These are phyloP conservation scores for Aphanomyces invadans DNA, from an alignment of 352 stramenopile species.

Conservation along the genomic window DNA sequence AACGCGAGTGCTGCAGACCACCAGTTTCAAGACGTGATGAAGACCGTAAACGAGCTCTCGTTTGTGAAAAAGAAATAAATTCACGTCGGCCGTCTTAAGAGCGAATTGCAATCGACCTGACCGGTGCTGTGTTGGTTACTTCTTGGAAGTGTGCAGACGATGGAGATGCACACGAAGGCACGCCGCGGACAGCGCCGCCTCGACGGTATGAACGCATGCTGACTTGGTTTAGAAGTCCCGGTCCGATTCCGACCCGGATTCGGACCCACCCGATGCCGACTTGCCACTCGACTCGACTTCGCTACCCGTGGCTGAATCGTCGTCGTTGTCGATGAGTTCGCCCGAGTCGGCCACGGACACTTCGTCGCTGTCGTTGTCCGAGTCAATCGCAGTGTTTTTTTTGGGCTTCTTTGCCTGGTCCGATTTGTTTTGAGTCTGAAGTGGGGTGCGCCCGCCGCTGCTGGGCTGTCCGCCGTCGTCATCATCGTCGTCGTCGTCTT, in stretches of 20 bases:
- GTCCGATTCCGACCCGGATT: conserved; percentile 69
- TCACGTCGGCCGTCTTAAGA: no score
- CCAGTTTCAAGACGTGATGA: conserved; percentile 12
- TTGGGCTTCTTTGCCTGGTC: neutral
- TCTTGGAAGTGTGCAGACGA: no score
- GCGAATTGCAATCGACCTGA: no score
- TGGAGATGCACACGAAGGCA: no score
- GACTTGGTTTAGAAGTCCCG: conserved; percentile 81
- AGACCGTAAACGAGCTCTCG: conserved; percentile 11
- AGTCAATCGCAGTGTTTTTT: neutral
- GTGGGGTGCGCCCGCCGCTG: neutral
- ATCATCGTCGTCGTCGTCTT: conserved; percentile 29
- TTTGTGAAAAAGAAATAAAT: conserved; percentile 14
- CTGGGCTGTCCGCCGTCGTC: conserved; percentile 29
- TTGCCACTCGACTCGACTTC: conserved; percentile 28
- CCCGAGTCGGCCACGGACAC: conserved; percentile 76
- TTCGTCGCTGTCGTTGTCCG: conserved; percentile 52
- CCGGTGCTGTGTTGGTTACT: no score
- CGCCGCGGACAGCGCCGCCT: no score
- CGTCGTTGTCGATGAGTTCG: conserved; percentile 78
- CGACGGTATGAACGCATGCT: no score
- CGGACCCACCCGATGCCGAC: conserved; percentile 41
- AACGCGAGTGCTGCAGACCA: conserved; percentile 9
- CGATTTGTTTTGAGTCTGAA: neutral
- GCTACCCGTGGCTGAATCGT: conserved; percentile 57